Evolutionary conservation across 805 yeast genomes (phyloP).

Genomic region (Hanseniaspora lachancei): DNA sequence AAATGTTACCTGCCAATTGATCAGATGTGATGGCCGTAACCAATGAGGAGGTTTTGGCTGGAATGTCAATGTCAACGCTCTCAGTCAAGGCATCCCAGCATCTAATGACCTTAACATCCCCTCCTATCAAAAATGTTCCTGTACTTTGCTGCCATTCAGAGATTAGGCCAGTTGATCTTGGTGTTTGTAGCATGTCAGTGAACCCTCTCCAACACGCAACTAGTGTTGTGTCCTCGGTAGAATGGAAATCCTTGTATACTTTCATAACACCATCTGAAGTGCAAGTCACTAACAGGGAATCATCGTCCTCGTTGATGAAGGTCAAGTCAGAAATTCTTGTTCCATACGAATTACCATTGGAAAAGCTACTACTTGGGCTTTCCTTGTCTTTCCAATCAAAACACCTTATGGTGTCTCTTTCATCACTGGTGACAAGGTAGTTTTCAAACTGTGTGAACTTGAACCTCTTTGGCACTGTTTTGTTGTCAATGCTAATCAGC

Average conservation of each 20-base stretch:
- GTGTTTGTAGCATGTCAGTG: conserved; percentile 68
- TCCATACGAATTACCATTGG: conserved; percentile 76
- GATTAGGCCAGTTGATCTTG: conserved; percentile 68
- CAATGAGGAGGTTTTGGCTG: conserved; percentile 81
- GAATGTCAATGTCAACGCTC: conserved; percentile 70
- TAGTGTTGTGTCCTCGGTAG: conserved; percentile 40
- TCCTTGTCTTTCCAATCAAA: conserved; percentile 71
- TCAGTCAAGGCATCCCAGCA: conserved; percentile 97
- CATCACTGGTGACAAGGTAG: conserved; percentile 66
- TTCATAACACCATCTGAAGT: conserved; percentile 91
- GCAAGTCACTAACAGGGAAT: conserved; percentile 72
- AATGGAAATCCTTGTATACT: conserved; percentile 65
- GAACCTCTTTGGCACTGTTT: conserved; percentile 65
- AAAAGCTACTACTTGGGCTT: conserved; percentile 48
- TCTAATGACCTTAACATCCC: conserved; percentile 82
- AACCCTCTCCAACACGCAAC: conserved; percentile 88
- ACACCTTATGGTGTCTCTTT: conserved; percentile 65
- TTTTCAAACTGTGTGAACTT: conserved; percentile 86
- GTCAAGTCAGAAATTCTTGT: conserved; percentile 78
- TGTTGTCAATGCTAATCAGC: conserved; percentile 47
- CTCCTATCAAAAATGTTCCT: conserved; percentile 81
- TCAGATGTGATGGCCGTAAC: conserved; percentile 85
- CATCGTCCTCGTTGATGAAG: conserved; percentile 83
- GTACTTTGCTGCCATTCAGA: conserved; percentile 96
- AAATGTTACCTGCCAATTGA: conserved; percentile 83